Base-by-base conservation (phyloP, 495 filamentous ascomycete genomes). In the Hypoxylon fuscum region DNA sequence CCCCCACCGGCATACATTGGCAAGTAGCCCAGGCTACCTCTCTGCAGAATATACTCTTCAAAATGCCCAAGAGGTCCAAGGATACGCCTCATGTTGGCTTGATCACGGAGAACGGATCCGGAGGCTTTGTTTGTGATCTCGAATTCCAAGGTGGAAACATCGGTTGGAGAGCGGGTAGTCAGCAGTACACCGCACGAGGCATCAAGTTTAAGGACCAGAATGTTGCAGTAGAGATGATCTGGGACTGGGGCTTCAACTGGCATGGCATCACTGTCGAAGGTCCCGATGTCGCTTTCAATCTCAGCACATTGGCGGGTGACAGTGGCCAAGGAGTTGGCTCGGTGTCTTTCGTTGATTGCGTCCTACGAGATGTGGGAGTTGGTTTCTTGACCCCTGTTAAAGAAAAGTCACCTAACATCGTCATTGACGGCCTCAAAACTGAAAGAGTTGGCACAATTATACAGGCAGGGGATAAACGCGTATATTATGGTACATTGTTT, bases 291-390 rank as follows among this genome's bases (percentile, higher is more conserved):
- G 70, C n/a, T 31, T 61, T 73, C 35, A 64, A 70, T 31, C 59
- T 68, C n/a, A 58, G 27, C 6, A 64, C 75, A 8, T 80, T 76
- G n/a, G 79, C 77, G 11, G 76, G 70, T 7, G 68, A 74, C 2
- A 55, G 20, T 21, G 80, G 81, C 62, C 87, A 88, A 68, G 83
- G 80, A 12, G 85, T 87, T 21, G 88, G 89, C 22, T 89, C 87
- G 0, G 79, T 93, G n/a, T 73, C 91, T 23, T 71, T 94, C 46
- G 80, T 90, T 21, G 91, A 27, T 8, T 4, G 25, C 25, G 8
- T 8, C 8, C 3, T 27, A 27, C 8, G 4, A 8, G 8, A 27
- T 35, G 32, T 35, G 11, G 5, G 5, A 3, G 32, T 35, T 2
- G 32, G 32, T n/a, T 5, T 35, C 32, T 10, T 35, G 32, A 35